These are phyloP conservation scores for Diaporthe sp. DNA, from an alignment of 2,329 filamentous ascomycete genomes.

Conservation along the genomic window DNA sequence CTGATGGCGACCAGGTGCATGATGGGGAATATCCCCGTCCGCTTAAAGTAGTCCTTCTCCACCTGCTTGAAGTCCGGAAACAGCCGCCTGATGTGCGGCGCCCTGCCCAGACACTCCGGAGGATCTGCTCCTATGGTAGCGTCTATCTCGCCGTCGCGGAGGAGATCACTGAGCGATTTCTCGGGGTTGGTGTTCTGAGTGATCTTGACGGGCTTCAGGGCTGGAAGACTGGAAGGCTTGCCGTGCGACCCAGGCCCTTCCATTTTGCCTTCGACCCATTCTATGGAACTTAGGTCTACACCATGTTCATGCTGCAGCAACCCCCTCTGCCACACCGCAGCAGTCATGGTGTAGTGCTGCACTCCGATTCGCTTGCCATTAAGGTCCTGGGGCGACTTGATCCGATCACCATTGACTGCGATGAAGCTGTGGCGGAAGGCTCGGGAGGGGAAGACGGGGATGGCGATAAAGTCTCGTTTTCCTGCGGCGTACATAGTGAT, in stretches of 20 bases:
- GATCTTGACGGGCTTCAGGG: slow-evolving; percentile 46
- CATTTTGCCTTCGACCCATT: slow-evolving; percentile 53
- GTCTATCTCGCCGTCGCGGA: slow-evolving; percentile 54
- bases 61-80: slow-evolving; percentile 53
- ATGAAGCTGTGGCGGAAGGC: slow-evolving; percentile 53
- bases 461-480: slow-evolving; percentile 48
- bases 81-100: slow-evolving; percentile 48
- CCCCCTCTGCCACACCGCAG: slow-evolving; percentile 53
- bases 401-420: slow-evolving; percentile 48
- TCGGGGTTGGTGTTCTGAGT: slow-evolving; percentile 44
- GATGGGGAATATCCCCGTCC: slow-evolving; percentile 33
- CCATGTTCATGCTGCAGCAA: slow-evolving; percentile 49
- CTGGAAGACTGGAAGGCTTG: slow-evolving; percentile 47
- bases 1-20: slow-evolving; percentile 39
- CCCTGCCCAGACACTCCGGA: slow-evolving; percentile 49
- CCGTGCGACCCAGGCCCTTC: slow-evolving; percentile 49
- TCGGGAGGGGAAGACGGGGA: slow-evolving; percentile 51
- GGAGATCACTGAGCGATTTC: slow-evolving; percentile 50
- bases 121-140: slow-evolving; percentile 53
- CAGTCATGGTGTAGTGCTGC: slow-evolving; percentile 55
- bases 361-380: slow-evolving; percentile 53
- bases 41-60: slow-evolving; percentile 50
- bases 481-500: slow-evolving; percentile 43
- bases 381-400: slow-evolving; percentile 50
- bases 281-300: slow-evolving; percentile 49